Base-by-base conservation (phyloP, 768 basidiomycete species). In the Leccinellum rugosiceps region DNA sequence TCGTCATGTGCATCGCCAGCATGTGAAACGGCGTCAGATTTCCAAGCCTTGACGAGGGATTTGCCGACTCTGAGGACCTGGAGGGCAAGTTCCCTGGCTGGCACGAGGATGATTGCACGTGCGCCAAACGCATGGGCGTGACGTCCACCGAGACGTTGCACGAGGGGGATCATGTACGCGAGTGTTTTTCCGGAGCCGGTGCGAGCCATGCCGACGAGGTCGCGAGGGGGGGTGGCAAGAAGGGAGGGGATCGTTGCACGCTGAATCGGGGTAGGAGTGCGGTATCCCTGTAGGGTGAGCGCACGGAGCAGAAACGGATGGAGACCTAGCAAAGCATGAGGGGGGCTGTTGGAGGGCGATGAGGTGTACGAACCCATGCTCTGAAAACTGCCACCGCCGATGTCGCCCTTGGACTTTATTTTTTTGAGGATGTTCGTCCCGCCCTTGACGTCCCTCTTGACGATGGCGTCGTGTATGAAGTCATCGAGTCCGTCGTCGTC, bases 121-220 rank as follows among this genome's bases (percentile, higher is more conserved):
- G 92, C 86, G 38, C 94, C 94, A 62, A 94, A 94, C 0, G 84
- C 76, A 11, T 85, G 81, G 1, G 85, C 80, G 68, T 97, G 94
- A 34, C 85, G 77, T 9, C 92, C 91, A 6, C 88, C 85, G 8
- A 99, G 82, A 47, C 92, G 82, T 56, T 95, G 90, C 0, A 97
- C 78, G 15, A 99, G 81, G 50, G 97, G 97, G 25, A 98, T 77
- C 80, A 98, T 84, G 70, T 95, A 99, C 19, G 96, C 96, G 34
- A 99, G 83, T 10, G 95, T 95, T 76, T 98, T 98, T 58, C 97
- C 97, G 2, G 94, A 97, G 43, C 97, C 97, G 4, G 97, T 99
- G 35, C 97, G 83, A 35, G 97, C 96, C 97, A 98, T 99, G 43
- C 93, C 96, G 14, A 98, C 93, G 14, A 99, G 84, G 74, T 97